A percentile compares a stretch with the other conserved stretches of the same genome.
phyloP scores from a whole-genome alignment of 2,329 filamentous ascomycete species.

The Ceratocystis variospora region DNA sequence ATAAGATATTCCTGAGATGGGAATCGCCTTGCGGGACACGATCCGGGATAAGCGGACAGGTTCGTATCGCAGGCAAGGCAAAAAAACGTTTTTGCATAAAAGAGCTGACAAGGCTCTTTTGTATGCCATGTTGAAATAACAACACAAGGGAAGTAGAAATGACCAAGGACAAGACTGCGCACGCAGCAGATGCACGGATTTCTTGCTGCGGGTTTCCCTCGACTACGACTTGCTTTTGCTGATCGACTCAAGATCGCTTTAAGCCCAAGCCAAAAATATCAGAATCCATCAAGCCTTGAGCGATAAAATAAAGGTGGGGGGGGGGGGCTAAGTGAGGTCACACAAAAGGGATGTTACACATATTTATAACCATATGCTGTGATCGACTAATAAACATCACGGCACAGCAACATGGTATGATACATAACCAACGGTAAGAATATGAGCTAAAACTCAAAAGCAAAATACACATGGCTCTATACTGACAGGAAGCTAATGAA shows the following conservation, averaged over 20 bases:
- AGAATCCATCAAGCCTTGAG: neutral
- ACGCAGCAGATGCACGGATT: neutral
- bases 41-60: neutral
- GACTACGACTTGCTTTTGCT: neutral
- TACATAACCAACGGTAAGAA: neutral
- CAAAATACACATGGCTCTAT: neutral
- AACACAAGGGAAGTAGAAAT: no score
- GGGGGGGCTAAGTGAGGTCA: neutral
- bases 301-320: neutral
- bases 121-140: no score
- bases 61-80: neutral
- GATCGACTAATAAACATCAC: no score
- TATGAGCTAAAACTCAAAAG: neutral
- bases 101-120: no score
- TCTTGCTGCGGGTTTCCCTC: neutral
- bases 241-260: neutral
- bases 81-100: no score
- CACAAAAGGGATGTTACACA: constrained; percentile 2
- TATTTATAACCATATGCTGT: no score
- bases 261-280: neutral
- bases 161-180: no score
- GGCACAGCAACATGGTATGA: neutral
- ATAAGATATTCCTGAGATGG: neutral
- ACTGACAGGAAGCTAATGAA: neutral
- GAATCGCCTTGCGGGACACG: neutral